phyloP scores from a whole-genome alignment of 2,329 filamentous ascomycete genomes.

The Bipolaris sorokiniana region DNA sequence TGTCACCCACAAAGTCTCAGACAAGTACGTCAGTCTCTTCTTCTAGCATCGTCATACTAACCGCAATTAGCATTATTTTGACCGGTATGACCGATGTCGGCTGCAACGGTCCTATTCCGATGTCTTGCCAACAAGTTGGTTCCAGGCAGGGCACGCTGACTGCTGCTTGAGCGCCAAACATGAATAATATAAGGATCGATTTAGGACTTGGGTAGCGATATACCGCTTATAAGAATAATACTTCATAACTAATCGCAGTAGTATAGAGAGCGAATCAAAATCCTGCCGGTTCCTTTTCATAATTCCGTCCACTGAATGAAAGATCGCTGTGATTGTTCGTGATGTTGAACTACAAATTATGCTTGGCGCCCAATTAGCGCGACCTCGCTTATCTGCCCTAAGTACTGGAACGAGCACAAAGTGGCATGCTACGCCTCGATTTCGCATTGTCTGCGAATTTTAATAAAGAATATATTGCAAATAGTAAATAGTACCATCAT shows the following conservation, averaged over 20 bases:
- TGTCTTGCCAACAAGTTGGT: not conserved
- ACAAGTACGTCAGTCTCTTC: not conserved
- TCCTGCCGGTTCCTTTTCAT: not conserved
- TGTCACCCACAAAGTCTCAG: not conserved
- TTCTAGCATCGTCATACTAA: not conserved
- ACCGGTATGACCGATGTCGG: not conserved
- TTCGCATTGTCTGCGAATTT: too few species aligned
- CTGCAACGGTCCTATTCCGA: conserved; percentile 1
- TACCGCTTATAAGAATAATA: not conserved
- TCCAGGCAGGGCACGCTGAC: not conserved
- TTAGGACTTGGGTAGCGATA: not conserved
- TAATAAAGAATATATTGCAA: too few species aligned
- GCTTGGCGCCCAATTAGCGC: not conserved
- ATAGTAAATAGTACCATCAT: too few species aligned
- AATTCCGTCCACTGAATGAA: not conserved
- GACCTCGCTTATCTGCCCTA: too few species aligned
- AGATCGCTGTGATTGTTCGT: not conserved
- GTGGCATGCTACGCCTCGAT: too few species aligned
- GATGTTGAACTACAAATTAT: not conserved
- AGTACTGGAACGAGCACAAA: too few species aligned
- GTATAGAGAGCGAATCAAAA: not conserved
- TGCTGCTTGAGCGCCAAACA: not conserved
- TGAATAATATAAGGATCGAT: not conserved
- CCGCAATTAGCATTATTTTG: not conserved
- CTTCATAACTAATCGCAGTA: not conserved